These are phyloP conservation scores for Xylariaceae sp. DNA, from an alignment of 2,329 filamentous ascomycete genomes.

Conservation along the genomic window DNA sequence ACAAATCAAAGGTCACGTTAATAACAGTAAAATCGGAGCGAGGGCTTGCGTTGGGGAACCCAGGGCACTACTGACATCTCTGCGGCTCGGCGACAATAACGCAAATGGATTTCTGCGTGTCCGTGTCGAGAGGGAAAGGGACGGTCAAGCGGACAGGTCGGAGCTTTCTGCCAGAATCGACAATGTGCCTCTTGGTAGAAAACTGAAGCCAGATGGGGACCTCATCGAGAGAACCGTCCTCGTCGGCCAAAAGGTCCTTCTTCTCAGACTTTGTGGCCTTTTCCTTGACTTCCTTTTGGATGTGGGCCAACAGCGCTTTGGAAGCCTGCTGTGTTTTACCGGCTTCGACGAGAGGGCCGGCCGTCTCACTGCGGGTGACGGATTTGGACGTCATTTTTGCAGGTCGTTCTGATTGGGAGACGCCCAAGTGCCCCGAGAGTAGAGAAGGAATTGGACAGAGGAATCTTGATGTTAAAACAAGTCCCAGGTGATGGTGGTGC, in stretches of 20 bases:
- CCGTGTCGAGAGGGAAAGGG: slow-evolving; percentile 71
- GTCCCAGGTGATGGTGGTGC: too few species aligned
- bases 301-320: slow-evolving; percentile 60
- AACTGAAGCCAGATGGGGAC: slow-evolving; percentile 61
- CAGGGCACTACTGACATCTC: slow-evolving; percentile 32
- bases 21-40: neutral
- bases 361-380: slow-evolving; percentile 30
- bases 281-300: slow-evolving; percentile 54
- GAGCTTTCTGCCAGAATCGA: slow-evolving; percentile 62
- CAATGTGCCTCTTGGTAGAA: slow-evolving; percentile 64
- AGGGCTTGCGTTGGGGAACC: neutral
- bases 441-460: too few species aligned
- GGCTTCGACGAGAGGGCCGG: slow-evolving; percentile 33
- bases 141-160: slow-evolving; percentile 81
- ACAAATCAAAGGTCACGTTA: slow-evolving; percentile 4
- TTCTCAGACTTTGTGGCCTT: slow-evolving; percentile 47
- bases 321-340: slow-evolving; percentile 58
- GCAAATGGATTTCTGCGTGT: slow-evolving; percentile 59
- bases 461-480: too few species aligned
- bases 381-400: slow-evolving; percentile 26
- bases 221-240: slow-evolving; percentile 43
- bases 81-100: slow-evolving; percentile 66
- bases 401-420: too few species aligned
- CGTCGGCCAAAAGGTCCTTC: slow-evolving; percentile 54
- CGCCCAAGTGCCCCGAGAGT: too few species aligned